Conservation (phyloP, 176 grass and related monocot genomes). For the Oryza glumipatula region DNA sequence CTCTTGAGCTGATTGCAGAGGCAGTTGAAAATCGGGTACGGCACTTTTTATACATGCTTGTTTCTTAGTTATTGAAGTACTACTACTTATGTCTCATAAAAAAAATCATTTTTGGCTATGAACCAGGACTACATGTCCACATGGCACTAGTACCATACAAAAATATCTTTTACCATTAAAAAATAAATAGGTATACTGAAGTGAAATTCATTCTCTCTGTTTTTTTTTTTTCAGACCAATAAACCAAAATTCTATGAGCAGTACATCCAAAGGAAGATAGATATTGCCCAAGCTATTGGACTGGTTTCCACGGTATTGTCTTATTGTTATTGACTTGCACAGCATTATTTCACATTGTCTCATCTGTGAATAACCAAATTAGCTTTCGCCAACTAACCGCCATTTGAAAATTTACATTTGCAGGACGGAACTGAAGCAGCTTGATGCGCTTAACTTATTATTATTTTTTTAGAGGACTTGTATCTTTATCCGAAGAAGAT, state of each 20-base stretch:
- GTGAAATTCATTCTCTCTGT: background rate
- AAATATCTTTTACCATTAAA: background rate
- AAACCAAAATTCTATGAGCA: slow-evolving; percentile 28
- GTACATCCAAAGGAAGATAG: slow-evolving; percentile 36
- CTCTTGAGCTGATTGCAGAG: background rate
- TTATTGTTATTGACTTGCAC: background rate
- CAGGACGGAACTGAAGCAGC: background rate
- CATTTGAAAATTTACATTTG: background rate
- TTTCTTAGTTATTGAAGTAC: too few relatives aligned
- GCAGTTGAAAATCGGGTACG: slow-evolving; percentile 21
- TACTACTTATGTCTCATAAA: too few relatives aligned
- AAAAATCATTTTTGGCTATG: too few relatives aligned
- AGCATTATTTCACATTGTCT: background rate
- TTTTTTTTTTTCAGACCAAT: background rate
- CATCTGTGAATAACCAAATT: background rate
- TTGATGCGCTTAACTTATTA: too few relatives aligned
- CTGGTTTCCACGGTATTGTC: slow-evolving; percentile 24
- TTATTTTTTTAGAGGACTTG: too few relatives aligned
- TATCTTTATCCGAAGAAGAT: too few relatives aligned
- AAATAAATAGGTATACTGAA: background rate
- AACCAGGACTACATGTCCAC: too few relatives aligned
- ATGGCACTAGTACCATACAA: too few relatives aligned
- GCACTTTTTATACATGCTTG: background rate
- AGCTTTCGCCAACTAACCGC: too few relatives aligned
- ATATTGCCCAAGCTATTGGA: slow-evolving; percentile 6